Base-by-base conservation (phyloP, 2,329 filamentous ascomycete species). In the Scorias spongiosa region DNA sequence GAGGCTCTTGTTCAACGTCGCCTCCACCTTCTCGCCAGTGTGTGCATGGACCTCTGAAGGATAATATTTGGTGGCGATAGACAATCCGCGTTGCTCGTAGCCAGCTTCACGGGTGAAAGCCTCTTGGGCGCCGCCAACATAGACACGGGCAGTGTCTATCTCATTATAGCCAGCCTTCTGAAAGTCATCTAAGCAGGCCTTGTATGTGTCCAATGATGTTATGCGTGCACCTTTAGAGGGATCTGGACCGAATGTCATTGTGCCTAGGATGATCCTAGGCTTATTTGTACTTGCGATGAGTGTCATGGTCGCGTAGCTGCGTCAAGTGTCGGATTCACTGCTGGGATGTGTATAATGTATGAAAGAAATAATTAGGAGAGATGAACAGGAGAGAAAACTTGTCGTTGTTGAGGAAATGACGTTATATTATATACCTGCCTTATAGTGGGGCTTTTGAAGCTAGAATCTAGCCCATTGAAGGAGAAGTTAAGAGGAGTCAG, bases 151-250 rank as follows among this genome's bases (percentile, higher is more conserved):
- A 1, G 87, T 94, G 59, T 94, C 87, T 32, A 93, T 65, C 58
- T 94, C 87, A 57, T 80, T 79, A 66, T 93, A 89, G 32, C 85
- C 85, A 45, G 79, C 73, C n/a, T 70, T 66, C 61, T 89, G 82
- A 57, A 93, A 78, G 50, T 80, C 70, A 58, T 89, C 81, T 32
- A 93, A 75, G 38, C 74, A 74, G 53, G 74, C 74, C 53, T 80
- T 83, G 67, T 80, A 86, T 38, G 82, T 80, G 46, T 76, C 68
- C n/a, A 77, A 61, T 14, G 68, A 69, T 17, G 83, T 88, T 56
- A 93, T 78, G 39, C 85, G 78, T 39, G 81, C 84, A 30, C 83
- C 84, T 10, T 63, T 28, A 4, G 38, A 40, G 5, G 38, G 12
- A 40, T 40, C 38, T 28, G 38, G 17, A 11, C 65, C 64, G 48